These are phyloP conservation scores for Ogataea minuta DNA, from an alignment of 805 yeast genomes.

Conservation along the genomic window DNA sequence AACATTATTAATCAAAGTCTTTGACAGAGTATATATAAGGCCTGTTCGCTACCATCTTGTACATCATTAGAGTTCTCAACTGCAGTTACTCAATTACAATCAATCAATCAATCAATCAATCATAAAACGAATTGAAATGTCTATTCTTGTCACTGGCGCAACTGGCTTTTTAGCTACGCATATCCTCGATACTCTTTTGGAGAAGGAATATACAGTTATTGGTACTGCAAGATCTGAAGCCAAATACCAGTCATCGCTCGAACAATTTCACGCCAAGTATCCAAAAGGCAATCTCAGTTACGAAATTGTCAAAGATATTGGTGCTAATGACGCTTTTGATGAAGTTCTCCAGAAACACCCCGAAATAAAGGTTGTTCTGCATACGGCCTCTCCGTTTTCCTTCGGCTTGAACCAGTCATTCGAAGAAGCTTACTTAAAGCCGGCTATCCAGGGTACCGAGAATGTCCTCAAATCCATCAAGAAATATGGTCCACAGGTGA, in stretches of 20 bases:
- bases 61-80: too few relatives aligned
- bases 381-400: constrained; percentile 49
- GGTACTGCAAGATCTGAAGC: constrained; percentile 49
- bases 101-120: too few relatives aligned
- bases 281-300: constrained; percentile 26
- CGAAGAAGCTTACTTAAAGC: constrained; percentile 48
- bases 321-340: constrained; percentile 45
- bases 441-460: constrained; percentile 55
- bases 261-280: constrained; percentile 30
- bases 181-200: constrained; percentile 40
- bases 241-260: constrained; percentile 41
- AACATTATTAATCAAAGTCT: too few relatives aligned
- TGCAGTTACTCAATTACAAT: too few relatives aligned
- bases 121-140: constrained; percentile 1
- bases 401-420: constrained; percentile 38
- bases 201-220: constrained; percentile 43
- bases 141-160: constrained; percentile 51
- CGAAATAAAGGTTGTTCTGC: constrained; percentile 43
- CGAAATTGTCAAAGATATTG: constrained; percentile 37
- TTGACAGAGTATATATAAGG: too few relatives aligned
- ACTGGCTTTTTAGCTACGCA: constrained; percentile 54
- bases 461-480: constrained; percentile 44
- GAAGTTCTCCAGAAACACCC: constrained; percentile 39
- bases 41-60: too few relatives aligned
- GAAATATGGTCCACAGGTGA: constrained; percentile 41